These are phyloP conservation scores for Suhomyces panamericanus DNA, from an alignment of 1,139 yeast species.

Conservation along the genomic window DNA sequence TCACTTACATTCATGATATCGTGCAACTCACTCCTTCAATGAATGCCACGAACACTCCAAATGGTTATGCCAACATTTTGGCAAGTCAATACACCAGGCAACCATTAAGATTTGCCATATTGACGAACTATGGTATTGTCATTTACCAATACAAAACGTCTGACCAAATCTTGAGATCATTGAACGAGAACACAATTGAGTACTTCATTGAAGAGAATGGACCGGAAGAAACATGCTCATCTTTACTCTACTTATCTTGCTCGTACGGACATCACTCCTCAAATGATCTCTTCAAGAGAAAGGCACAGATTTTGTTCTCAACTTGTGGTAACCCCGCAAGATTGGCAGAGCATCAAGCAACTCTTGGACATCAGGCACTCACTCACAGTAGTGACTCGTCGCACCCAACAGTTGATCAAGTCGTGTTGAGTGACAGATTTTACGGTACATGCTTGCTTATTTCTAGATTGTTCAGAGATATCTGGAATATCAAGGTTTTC, in stretches of 20 bases:
- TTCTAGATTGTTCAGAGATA: slow-evolving; percentile 72
- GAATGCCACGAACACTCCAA: slow-evolving; percentile 70
- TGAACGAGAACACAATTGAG: slow-evolving; percentile 58
- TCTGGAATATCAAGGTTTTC: slow-evolving; percentile 78
- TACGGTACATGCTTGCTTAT: slow-evolving; percentile 85
- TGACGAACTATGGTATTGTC: slow-evolving; percentile 78
- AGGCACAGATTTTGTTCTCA: slow-evolving; percentile 53
- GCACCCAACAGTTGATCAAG: slow-evolving; percentile 61
- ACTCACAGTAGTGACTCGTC: slow-evolving; percentile 12
- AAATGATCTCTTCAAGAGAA: slow-evolving; percentile 47
- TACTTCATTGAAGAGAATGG: slow-evolving; percentile 52
- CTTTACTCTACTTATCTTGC: slow-evolving; percentile 81
- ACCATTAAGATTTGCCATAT: slow-evolving; percentile 70
- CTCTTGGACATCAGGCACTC: slow-evolving; percentile 10
- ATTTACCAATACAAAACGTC: slow-evolving; percentile 79
- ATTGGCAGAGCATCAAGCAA: slow-evolving; percentile 30
- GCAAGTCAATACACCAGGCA: slow-evolving; percentile 77
- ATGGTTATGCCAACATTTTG: slow-evolving; percentile 77
- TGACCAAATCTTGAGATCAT: slow-evolving; percentile 68
- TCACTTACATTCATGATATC: slow-evolving; percentile 63
- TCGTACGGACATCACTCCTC: slow-evolving; percentile 58
- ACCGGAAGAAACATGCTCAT: slow-evolving; percentile 77
- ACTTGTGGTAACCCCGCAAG: slow-evolving; percentile 58
- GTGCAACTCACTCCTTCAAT: slow-evolving; percentile 68
- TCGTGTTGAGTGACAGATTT: slow-evolving; percentile 84